phyloP scores from a whole-genome alignment of 2,329 filamentous ascomycete genomes.

The Sclerotinia glacialis region DNA sequence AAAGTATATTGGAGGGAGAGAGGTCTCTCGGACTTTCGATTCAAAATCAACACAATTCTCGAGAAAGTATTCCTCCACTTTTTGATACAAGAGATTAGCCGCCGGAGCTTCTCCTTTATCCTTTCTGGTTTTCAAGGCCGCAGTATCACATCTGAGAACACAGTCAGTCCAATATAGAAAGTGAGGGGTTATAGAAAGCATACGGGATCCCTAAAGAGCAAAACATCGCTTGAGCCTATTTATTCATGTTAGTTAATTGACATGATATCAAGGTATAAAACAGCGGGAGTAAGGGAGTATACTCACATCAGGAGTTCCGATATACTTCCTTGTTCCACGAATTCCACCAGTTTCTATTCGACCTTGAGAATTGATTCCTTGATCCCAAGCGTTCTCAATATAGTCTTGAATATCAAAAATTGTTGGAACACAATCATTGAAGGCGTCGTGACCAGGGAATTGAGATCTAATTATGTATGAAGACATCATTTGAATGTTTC shows the following conservation, averaged over 20 bases:
- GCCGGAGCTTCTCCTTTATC: slow-evolving; percentile 25
- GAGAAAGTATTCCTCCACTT: slow-evolving; percentile 73
- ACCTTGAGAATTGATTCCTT: slow-evolving; percentile 72
- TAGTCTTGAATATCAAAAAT: slow-evolving; percentile 81
- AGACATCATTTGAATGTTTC: slow-evolving; percentile 89
- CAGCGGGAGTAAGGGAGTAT: background rate
- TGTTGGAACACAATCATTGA: slow-evolving; percentile 63
- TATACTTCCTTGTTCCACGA: slow-evolving; percentile 86
- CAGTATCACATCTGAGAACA: slow-evolving; percentile 57
- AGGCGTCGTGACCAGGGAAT: slow-evolving; percentile 56
- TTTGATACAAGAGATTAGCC: slow-evolving; percentile 54
- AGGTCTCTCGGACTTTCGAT: slow-evolving; percentile 67
- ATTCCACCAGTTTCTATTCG: slow-evolving; percentile 83
- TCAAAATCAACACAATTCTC: slow-evolving; percentile 49
- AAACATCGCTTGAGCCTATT: slow-evolving; percentile 75
- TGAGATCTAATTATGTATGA: slow-evolving; percentile 68
- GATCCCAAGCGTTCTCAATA: slow-evolving; percentile 87
- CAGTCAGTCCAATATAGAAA: slow-evolving; percentile 17
- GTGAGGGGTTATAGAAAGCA: slow-evolving; percentile 33
- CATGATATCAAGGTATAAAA: background rate
- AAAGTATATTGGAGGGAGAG: slow-evolving; percentile 81
- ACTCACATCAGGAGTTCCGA: slow-evolving; percentile 81
- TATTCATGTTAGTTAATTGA: background rate
- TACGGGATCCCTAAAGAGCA: slow-evolving; percentile 64
- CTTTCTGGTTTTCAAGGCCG: slow-evolving; percentile 53